Base-by-base conservation (phyloP, 139 green algal genomes). In the Chlamydomonas sp. region DNA sequence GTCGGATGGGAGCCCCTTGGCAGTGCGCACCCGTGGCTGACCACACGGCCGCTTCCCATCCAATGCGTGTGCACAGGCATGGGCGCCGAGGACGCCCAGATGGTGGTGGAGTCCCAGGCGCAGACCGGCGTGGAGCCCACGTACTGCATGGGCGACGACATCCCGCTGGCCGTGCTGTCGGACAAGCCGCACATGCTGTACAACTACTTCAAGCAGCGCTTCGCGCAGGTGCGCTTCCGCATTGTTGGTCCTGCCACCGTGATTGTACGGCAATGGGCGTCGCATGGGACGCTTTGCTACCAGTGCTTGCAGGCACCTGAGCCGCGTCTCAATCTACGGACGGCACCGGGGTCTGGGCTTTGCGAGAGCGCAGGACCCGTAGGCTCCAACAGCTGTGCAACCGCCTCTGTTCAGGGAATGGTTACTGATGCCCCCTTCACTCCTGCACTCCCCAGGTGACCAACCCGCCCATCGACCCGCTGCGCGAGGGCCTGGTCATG, bases 161-260 rank as follows among this genome's bases (percentile, higher is more conserved):
- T 96, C 80, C 97, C 98, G 20, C 93, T 99, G 67, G 93, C 98
- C 16, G 98, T 99, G 79, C 96, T 99, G 83, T 97, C 94, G 31
- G 91, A 93, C 83, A 96, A 95, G 87, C 93, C 96, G 17, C 98
- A 99, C 91, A 90, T 98, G 86, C 93, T 99, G 59, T 97, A 94
- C 92, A 94, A 99, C 95, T 99, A 99, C 97, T 99, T 99, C 98
- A 99, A 99, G 95, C 98, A 99, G 96, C 93, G 98, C 66, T 99
- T 99, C 89, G 98, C 98, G 2, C 97, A 99, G 95, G 94, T 96
- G 71, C 0, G 91, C 16, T 49, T 49, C 31, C 31, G 31, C 31
- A 49, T 49, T 49, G 31, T 49, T 49, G 31, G 31, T 49, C 31
- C 31, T 49, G 31, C 31, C 31, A 49, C 31, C 31, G 31, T 49